phyloP scores from a whole-genome alignment of 345 rosid species.

The Populus tremula region DNA sequence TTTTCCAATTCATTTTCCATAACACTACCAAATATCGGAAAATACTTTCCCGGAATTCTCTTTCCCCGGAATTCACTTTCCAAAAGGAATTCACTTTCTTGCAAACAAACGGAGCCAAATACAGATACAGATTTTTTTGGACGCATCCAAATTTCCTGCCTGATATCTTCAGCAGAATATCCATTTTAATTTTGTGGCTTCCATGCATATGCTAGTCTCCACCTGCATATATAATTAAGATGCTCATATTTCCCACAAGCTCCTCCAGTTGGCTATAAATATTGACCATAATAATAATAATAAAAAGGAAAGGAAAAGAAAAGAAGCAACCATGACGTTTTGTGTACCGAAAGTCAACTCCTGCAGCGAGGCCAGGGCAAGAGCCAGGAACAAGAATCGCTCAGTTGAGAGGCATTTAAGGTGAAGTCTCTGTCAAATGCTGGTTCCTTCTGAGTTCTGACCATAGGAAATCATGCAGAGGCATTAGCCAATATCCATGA shows the following conservation, averaged over 20 bases:
- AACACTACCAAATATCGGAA: too few relatives aligned
- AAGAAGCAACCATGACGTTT: not conserved
- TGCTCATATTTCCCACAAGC: not conserved
- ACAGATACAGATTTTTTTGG: not conserved
- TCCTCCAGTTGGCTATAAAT: not conserved
- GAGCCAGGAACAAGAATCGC: not conserved
- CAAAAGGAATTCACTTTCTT: too few relatives aligned
- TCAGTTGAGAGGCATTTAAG: not conserved
- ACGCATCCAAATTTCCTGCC: not conserved
- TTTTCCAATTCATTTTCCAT: too few relatives aligned
- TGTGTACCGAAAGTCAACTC: not conserved
- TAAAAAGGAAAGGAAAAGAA: not conserved
- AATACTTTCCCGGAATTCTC: too few relatives aligned
- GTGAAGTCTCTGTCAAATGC: constrained; percentile 1
- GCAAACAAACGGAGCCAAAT: too few relatives aligned
- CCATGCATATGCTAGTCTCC: not conserved
- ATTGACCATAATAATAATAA: not conserved
- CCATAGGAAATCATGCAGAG: not conserved
- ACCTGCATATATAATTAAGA: not conserved
- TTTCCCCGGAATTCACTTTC: too few relatives aligned
- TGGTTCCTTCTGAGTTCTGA: not conserved
- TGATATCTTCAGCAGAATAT: not conserved
- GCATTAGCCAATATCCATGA: not conserved
- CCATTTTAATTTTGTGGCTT: not conserved
- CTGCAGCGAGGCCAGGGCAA: not conserved